These are phyloP conservation scores for Stentor roeselii DNA, from an alignment of 73 alveolate genomes.

Conservation along the genomic window DNA sequence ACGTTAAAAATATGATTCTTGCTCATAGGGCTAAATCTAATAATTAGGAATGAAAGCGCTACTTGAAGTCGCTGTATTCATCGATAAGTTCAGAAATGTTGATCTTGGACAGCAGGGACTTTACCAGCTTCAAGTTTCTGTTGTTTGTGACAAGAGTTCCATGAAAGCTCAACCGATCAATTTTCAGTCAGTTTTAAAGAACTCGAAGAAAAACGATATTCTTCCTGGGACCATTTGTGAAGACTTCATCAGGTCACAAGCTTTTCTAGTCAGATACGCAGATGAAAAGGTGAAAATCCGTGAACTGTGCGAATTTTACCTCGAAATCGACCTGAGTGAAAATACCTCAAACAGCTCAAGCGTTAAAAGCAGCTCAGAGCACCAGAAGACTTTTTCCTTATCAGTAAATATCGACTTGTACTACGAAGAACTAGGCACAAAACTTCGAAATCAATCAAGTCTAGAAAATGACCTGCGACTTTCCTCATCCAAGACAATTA, in stretches of 20 bases:
- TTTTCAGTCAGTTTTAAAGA: background rate
- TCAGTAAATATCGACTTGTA: background rate
- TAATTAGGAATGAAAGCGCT: conserved; percentile 43
- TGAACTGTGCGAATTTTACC: conserved; percentile 27
- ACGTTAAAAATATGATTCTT: background rate
- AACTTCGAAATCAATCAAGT: background rate
- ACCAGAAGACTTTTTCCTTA: no score
- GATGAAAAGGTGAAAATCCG: conserved; percentile 64
- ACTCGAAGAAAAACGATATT: background rate
- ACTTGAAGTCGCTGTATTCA: conserved; percentile 39
- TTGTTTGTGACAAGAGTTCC: background rate
- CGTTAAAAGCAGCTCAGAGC: background rate
- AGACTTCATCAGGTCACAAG: conserved; percentile 45
- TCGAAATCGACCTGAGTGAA: conserved; percentile 34
- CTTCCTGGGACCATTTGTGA: conserved; percentile 51
- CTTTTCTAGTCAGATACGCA: conserved; percentile 63
- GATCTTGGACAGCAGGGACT: conserved; percentile 62
- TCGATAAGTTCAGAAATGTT: conserved; percentile 56
- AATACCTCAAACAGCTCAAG: background rate
- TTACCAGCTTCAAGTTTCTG: conserved; percentile 38
- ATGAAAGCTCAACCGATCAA: background rate
- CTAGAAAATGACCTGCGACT: conserved; percentile 10
- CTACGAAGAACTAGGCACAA: background rate
- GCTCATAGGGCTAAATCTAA: background rate
- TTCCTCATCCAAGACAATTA: conserved; percentile 13